Base-by-base conservation (phyloP, 164 flowering plant genomes). In the Nymphaea thermarum region DNA sequence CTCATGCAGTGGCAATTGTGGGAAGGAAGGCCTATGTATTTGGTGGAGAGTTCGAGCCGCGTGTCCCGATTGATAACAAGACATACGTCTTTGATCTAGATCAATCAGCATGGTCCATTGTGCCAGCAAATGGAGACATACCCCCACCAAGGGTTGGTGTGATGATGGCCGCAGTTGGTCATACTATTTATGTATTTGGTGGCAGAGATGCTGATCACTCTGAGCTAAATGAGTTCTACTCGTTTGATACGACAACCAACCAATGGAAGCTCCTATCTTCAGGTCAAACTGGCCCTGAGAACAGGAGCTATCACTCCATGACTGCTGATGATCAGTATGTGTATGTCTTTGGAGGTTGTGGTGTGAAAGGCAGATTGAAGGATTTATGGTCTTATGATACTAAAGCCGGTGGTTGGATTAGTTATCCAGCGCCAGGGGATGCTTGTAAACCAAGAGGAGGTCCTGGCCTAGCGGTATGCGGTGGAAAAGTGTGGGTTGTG, bases 61-160 rank as follows among this genome's bases (percentile, higher is more conserved):
- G 96, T 18, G 92, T 87, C 70, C 98, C 96, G 1, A 89, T 91
- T 2, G 99, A 91, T 75, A 87, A 88, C 87, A 69, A 83, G 15
- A 77, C 91, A 68, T 81, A 90, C 68, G 87, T 88, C 12, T 87
- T 85, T 64, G 88, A 91, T 71, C 91, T 91, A 53, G 66, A 77
- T 42, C 72, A 72, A 63, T 75, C 60, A 6, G 75, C 87, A 36
- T 94, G 99, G 99, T 83, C 92, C 6, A 79, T 85, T 43, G 87
- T 80, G 2, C 81, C 72, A 0, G 93, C 69, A 4, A 71, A 83
- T 16, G 99, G 99, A 2, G 92, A 91, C 59, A 44, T 81, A 61
- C 99, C 99, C 4, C 99, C 96, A 5, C 96, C 98, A 0, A 93
- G 98, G 8, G 85, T 94, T 3, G 98, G 99, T 15, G 96, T 94